Evolutionary conservation across 805 yeast genomes (phyloP).

Genomic region (Schwanniomyces vanrijiae): DNA sequence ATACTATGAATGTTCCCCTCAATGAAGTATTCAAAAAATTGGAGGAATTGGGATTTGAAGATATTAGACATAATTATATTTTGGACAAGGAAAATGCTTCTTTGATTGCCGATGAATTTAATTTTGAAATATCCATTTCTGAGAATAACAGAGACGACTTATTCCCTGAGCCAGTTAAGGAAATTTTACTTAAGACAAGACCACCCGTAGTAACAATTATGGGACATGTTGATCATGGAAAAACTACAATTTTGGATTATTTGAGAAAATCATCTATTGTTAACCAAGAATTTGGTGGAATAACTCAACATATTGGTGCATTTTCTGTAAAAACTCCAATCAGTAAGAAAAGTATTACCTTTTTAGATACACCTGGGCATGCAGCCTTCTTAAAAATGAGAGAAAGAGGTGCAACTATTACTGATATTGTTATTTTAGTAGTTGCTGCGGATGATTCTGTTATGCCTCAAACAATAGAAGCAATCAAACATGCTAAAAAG

Average conservation of each 20-base stretch:
- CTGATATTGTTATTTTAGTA: constrained; percentile 88
- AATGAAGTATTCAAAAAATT: constrained; percentile 58
- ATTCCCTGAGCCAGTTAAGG: constrained; percentile 49
- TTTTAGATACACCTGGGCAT: constrained; percentile 97
- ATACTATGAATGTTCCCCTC: constrained; percentile 64
- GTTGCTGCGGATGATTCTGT: constrained; percentile 98
- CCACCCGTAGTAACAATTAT: constrained; percentile 96
- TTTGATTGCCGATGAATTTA: constrained; percentile 85
- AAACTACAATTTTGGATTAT: constrained; percentile 88
- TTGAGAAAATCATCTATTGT: constrained; percentile 84
- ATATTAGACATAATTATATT: constrained; percentile 70
- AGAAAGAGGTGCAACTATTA: constrained; percentile 91
- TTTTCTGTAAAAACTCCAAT: constrained; percentile 81
- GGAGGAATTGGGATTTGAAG: constrained; percentile 70
- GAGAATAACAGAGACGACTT: constrained; percentile 67
- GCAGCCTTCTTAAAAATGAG: constrained; percentile 96
- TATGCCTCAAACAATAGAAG: constrained; percentile 96
- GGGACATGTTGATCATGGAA: constrained; percentile 99
- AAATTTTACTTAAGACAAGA: constrained; percentile 54
- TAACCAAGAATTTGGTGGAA: constrained; percentile 88
- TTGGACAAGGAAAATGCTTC: constrained; percentile 84
- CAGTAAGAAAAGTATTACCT: constrained; percentile 76
- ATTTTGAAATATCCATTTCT: constrained; percentile 58
- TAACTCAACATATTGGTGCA: constrained; percentile 98
- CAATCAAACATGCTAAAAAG: constrained; percentile 85